phyloP scores from a whole-genome alignment of 2,329 filamentous ascomycete genomes.

The Exophiala phaeomuriformis region DNA sequence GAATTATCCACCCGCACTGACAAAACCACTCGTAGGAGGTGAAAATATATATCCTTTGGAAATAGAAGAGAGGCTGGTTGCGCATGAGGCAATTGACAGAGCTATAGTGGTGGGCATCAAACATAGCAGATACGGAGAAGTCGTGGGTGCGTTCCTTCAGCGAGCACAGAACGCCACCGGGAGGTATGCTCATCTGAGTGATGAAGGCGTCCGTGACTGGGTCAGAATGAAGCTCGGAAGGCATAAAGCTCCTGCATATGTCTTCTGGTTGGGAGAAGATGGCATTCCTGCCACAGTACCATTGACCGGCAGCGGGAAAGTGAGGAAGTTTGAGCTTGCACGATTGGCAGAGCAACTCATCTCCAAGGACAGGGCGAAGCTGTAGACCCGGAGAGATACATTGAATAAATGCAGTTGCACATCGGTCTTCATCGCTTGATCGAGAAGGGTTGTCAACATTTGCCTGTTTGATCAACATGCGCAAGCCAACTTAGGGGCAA shows the following conservation, averaged over 20 bases:
- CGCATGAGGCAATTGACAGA: constrained; percentile 54
- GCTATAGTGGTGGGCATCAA: constrained; percentile 65
- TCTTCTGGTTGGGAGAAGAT: constrained; percentile 67
- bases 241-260: constrained; percentile 62
- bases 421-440: no score
- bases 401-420: neutral
- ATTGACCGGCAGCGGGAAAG: constrained; percentile 65
- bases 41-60: constrained; percentile 69
- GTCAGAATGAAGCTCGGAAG: constrained; percentile 54
- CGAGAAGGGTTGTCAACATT: no score
- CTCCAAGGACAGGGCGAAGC: constrained; percentile 3
- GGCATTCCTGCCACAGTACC: constrained; percentile 52
- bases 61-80: constrained; percentile 64
- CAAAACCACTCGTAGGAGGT: constrained; percentile 43
- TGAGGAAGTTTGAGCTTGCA: constrained; percentile 60
- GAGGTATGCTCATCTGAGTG: constrained; percentile 31
- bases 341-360: constrained; percentile 42
- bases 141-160: constrained; percentile 57
- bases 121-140: constrained; percentile 65
- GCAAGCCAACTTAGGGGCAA: no score
- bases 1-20: neutral
- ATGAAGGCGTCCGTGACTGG: constrained; percentile 56
- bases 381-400: neutral
- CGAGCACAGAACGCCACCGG: constrained; percentile 24
- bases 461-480: no score